These are phyloP conservation scores for Thamnidium elegans DNA, from an alignment of 192 early-diverging fungal genomes.

Conservation along the genomic window DNA sequence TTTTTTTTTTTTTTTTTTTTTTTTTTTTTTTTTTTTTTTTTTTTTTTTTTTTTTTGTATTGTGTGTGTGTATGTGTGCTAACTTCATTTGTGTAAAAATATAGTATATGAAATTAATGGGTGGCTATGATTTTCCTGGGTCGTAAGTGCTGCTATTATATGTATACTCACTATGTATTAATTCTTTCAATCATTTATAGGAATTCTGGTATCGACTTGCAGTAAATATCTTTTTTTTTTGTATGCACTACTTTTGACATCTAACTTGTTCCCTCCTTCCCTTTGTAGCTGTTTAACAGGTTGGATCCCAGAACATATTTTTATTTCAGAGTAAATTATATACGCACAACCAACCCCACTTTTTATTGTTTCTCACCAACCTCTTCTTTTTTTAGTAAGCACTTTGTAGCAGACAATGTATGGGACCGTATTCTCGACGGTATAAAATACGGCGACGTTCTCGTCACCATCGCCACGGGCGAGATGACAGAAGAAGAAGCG, in stretches of 20 bases:
- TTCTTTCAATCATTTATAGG: no score
- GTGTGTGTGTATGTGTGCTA: background rate
- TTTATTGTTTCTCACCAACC: background rate
- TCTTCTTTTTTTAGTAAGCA: conserved; percentile 25
- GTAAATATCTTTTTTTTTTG: conserved; percentile 29
- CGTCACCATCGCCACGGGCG: conserved; percentile 83
- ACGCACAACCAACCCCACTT: background rate
- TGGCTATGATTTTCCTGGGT: conserved; percentile 93
- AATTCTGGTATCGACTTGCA: conserved; percentile 92
- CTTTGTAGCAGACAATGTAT: conserved; percentile 67
- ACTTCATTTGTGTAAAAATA: background rate
- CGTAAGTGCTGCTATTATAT: no score
- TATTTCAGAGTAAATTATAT: conserved; percentile 68
- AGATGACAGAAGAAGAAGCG: conserved; percentile 64
- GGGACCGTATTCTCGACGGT: conserved; percentile 70
- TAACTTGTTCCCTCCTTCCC: conserved; percentile 5
- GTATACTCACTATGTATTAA: no score
- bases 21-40: conserved; percentile 6
- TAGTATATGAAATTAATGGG: conserved; percentile 93
- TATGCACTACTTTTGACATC: background rate
- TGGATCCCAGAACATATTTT: conserved; percentile 95
- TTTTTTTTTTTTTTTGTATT: background rate
- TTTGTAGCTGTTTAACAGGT: conserved; percentile 72
- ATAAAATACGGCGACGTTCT: conserved; percentile 68
- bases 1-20: background rate